Evolutionary conservation across 352 stramenopile genomes (phyloP).

Genomic region (Phytophthora constricta): DNA sequence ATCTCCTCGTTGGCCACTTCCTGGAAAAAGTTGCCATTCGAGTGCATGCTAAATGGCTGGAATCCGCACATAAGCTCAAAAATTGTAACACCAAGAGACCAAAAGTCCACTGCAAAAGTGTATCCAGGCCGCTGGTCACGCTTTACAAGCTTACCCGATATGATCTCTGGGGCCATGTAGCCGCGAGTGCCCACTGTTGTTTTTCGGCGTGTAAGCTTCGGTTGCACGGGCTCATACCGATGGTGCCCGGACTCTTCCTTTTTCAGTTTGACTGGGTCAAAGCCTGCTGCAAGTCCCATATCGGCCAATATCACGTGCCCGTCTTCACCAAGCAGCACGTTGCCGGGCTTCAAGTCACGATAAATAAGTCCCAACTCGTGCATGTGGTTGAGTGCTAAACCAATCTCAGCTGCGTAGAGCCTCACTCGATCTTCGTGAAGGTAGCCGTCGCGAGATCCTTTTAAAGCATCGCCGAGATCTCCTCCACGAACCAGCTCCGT

Average conservation of each 20-base stretch:
- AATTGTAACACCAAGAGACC: slow-evolving; percentile 85
- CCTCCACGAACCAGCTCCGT: slow-evolving; percentile 86
- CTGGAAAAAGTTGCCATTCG: slow-evolving; percentile 76
- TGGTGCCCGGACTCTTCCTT: slow-evolving; percentile 51
- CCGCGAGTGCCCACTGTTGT: slow-evolving; percentile 88
- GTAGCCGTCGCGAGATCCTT: slow-evolving; percentile 69
- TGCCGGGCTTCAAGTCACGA: slow-evolving; percentile 90
- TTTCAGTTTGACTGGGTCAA: slow-evolving; percentile 60
- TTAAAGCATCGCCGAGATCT: slow-evolving; percentile 81
- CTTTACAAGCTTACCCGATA: slow-evolving; percentile 85
- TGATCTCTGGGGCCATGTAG: slow-evolving; percentile 93
- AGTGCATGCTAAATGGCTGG: slow-evolving; percentile 81
- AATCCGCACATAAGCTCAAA: slow-evolving; percentile 91
- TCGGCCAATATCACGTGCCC: slow-evolving; percentile 91
- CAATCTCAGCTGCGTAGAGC: slow-evolving; percentile 88
- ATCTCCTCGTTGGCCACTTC: slow-evolving; percentile 84
- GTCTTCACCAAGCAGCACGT: slow-evolving; percentile 89
- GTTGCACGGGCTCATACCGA: slow-evolving; percentile 58
- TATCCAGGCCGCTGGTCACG: slow-evolving; percentile 81
- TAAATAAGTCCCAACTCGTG: slow-evolving; percentile 89
- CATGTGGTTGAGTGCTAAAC: slow-evolving; percentile 87
- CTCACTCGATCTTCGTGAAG: slow-evolving; percentile 78
- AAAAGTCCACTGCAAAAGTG: slow-evolving; percentile 80
- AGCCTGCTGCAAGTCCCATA: slow-evolving; percentile 84
- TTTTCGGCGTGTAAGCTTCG: slow-evolving; percentile 74